These are phyloP conservation scores for Agmasoma carcini DNA, from an alignment of 371 early-diverging fungal genomes.

Conservation along the genomic window DNA sequence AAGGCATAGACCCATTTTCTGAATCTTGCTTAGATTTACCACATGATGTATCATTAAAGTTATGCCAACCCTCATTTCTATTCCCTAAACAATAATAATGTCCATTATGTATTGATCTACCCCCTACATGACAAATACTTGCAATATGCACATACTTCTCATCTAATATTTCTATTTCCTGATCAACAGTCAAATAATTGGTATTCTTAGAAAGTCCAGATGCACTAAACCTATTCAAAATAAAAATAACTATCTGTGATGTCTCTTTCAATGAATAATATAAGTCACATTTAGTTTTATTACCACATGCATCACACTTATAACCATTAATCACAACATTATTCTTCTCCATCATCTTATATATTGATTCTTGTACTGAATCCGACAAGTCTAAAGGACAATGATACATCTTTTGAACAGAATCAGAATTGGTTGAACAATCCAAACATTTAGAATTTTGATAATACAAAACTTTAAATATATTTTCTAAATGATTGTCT, in stretches of 20 bases:
- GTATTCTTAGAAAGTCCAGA: slow-evolving; percentile 26
- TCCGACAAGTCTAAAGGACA: no score
- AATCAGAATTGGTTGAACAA: neutral
- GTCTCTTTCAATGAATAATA: slow-evolving; percentile 9
- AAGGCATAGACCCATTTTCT: slow-evolving; percentile 23
- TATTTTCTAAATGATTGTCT: slow-evolving; percentile 19
- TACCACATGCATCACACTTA: slow-evolving; percentile 34
- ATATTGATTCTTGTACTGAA: slow-evolving; percentile 17
- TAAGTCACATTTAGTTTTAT: slow-evolving; percentile 3
- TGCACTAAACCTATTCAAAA: slow-evolving; percentile 35
- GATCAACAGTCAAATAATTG: neutral
- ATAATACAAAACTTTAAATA: slow-evolving; percentile 20
- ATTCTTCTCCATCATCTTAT: slow-evolving; percentile 19
- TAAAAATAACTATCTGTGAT: slow-evolving; percentile 39
- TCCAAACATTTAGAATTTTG: slow-evolving; percentile 21
- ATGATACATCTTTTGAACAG: no score
- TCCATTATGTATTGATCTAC: slow-evolving; percentile 26
- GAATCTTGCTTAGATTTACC: no score
- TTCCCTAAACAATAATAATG: slow-evolving; percentile 36
- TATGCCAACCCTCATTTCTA: slow-evolving; percentile 21
- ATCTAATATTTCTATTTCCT: slow-evolving; percentile 20
- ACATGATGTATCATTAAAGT: slow-evolving; percentile 40
- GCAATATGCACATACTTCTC: slow-evolving; percentile 27
- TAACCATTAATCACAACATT: slow-evolving; percentile 10
- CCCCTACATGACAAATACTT: slow-evolving; percentile 41